Base-by-base conservation (phyloP, 257 asterid genomes). In the Petunia secreta region DNA sequence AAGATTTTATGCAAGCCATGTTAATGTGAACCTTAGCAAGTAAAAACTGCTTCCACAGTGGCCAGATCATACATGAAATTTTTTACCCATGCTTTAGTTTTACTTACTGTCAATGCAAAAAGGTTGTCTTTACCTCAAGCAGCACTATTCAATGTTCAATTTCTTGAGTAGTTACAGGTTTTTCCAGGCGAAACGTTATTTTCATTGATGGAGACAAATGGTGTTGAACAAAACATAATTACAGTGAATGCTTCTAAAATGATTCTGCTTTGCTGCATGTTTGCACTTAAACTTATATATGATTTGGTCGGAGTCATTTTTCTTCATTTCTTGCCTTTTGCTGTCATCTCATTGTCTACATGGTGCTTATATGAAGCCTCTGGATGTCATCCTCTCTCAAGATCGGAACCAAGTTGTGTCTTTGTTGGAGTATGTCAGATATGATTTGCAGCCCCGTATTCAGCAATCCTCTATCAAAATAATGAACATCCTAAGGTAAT, bases 331-430 rank as follows among this genome's bases (percentile, higher is more conserved):
- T 78, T 55, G 11, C 15, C 39, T 38, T 25, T 55, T 43, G 43
- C 63, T 79, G 77, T 44, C 63, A 78, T 66, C 63, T 54, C 81
- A 78, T 38, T 64, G 53, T 64, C 63, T 74, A 59, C 62, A 67
- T 8, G 66, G 67, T 80, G 55, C 69, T 69, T 83, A 65, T 8
- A 63, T 91, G 91, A 97, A 96, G 99, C 98, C 99, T 83, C 85
- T 96, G 90, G 98, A 96, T 89, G 91, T 90, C 85, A 87, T 96
- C 80, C 94, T 96, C 82, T 88, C 93, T 81, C 99, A 96, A 82
- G 98, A 96, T 86, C 98, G 86, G 81, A 92, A 82, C 87, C 98
- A 96, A 81, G 88, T 96, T 80, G 87, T 92, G 76, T 89, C 97
- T 80, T 80, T 96, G 76, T 85, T 92, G 82, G 99, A 96, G 87